Evolutionary conservation across 2,329 filamentous ascomycete species (phyloP).

Genomic region (Cladorrhinum sp.): DNA sequence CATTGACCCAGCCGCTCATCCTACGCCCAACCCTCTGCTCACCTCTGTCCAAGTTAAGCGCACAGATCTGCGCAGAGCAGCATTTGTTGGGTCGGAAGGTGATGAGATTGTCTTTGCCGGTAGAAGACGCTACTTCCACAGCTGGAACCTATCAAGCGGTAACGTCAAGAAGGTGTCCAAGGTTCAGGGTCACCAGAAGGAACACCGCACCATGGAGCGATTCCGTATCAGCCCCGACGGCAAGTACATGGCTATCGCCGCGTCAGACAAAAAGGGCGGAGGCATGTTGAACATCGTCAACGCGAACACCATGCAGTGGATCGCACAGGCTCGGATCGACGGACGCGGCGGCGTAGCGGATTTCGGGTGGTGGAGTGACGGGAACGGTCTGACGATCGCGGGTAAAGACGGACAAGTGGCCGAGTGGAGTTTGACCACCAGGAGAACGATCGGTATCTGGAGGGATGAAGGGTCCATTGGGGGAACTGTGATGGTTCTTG

Average conservation of each 20-base stretch:
- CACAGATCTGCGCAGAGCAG: constrained; percentile 79
- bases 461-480: constrained; percentile 85
- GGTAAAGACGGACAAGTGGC: constrained; percentile 86
- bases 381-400: constrained; percentile 75
- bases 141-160: constrained; percentile 84
- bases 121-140: constrained; percentile 86
- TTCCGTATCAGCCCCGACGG: constrained; percentile 88
- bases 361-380: constrained; percentile 88
- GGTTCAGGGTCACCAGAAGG: constrained; percentile 70
- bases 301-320: constrained; percentile 80
- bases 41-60: constrained; percentile 84
- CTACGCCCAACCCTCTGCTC: constrained; percentile 80
- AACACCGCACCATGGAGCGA: constrained; percentile 86
- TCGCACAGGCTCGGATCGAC: constrained; percentile 77
- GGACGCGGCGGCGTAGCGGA: constrained; percentile 81
- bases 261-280: constrained; percentile 77
- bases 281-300: constrained; percentile 85
- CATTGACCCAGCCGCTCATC: constrained; percentile 70
- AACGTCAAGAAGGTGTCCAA: constrained; percentile 77
- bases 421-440: constrained; percentile 73
- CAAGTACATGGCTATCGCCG: constrained; percentile 77
- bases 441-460: constrained; percentile 77
- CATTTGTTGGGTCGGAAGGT: constrained; percentile 71
- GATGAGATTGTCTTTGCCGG: constrained; percentile 85
- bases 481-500: constrained; percentile 77